Evolutionary conservation across 805 yeast genomes (phyloP), one percentile per base, ranked within the genome.

Genomic region (Ogataea saltuana): DNA sequence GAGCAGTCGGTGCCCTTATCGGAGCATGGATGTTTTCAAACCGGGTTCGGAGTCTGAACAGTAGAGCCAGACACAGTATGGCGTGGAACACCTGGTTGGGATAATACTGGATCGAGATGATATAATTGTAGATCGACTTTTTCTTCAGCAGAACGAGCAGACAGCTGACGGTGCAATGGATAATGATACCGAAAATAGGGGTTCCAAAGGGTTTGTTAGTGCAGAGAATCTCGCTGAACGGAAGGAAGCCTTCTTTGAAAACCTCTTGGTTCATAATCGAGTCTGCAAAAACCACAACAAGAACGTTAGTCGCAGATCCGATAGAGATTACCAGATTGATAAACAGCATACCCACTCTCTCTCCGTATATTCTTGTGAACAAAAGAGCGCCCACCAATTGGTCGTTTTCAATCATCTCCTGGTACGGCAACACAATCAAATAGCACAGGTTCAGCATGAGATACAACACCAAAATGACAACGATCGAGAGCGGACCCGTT

Each of bases 231-330:
- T 43, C 48, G 0, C 76, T 69, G 38, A 61, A 70, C 1, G 80
- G 80, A 16, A 74, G 50, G 42, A 64, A 71, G 0, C 79, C 79
- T 46, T 74, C 79, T 13, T 75, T 55, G 49, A 74, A 72, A 4
- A 71, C 71, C 52, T 72, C 78, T 49, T 74, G 79, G 41, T 66
- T 69, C 47, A 70, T 66, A 31, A 77, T 61, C 1, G 78, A 71
- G 20, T 72, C 69, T 4, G 75, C 64, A 53, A 70, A 75, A 12
- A 73, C 54, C 4, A 74, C 78, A 21, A 74, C 77, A 48, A 72
- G 67, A 3, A 74, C 71, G 48, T 75, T 75, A 1, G 78, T 76
- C 1, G 74, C 78, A 5, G 78, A 69, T 49, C 73, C 71, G 16
- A 72, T 42, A 0, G 78, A 73, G n/a, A 74, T 64, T 1, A 75